Conservation (phyloP, 352 stramenopile species). For the Pythium rhizo-oryzae region DNA sequence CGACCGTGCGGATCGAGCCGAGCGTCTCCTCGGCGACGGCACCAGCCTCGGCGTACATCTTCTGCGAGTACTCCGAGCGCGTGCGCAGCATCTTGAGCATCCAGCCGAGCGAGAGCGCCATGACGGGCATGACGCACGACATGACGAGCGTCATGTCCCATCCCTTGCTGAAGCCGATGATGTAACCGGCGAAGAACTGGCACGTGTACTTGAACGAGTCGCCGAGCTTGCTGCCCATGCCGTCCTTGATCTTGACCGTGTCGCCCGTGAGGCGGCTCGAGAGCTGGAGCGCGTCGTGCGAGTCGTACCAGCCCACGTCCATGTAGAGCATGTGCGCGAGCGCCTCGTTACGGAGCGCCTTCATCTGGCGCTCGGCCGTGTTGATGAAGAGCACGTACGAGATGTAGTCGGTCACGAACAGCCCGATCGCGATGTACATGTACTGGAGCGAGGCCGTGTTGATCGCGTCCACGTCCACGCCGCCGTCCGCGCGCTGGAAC, state of each 20-base stretch:
- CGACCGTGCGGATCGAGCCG: conserved; percentile 42
- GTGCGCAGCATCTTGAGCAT: conserved; percentile 11
- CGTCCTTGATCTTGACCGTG: conserved; percentile 1
- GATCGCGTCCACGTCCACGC: no score
- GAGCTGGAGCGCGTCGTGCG: not conserved
- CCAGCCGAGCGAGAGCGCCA: conserved; percentile 9
- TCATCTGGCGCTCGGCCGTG: conserved; percentile 41
- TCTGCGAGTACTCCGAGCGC: conserved; percentile 1
- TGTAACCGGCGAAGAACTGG: conserved; percentile 24
- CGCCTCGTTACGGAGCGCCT: conserved; percentile 20
- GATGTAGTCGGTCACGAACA: no score
- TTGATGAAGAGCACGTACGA: conserved; percentile 32
- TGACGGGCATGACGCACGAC: conserved; percentile 19
- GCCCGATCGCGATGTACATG: no score
- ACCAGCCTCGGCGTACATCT: not conserved
- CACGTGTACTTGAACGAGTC: conserved; percentile 17
- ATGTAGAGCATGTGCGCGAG: conserved; percentile 37
- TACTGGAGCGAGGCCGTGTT: no score
- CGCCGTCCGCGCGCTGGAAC: no score
- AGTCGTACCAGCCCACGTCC: conserved; percentile 37
- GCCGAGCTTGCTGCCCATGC: conserved; percentile 23
- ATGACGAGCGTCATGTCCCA: conserved; percentile 29
- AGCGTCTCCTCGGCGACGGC: conserved; percentile 25
- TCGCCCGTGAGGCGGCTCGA: not conserved
- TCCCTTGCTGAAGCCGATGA: conserved; percentile 25